Percentiles rank a stretch among this genome's conserved stretches.
Evolutionary conservation across 2,329 filamentous ascomycete species (phyloP).

Genomic region (Botryotinia calthae): DNA sequence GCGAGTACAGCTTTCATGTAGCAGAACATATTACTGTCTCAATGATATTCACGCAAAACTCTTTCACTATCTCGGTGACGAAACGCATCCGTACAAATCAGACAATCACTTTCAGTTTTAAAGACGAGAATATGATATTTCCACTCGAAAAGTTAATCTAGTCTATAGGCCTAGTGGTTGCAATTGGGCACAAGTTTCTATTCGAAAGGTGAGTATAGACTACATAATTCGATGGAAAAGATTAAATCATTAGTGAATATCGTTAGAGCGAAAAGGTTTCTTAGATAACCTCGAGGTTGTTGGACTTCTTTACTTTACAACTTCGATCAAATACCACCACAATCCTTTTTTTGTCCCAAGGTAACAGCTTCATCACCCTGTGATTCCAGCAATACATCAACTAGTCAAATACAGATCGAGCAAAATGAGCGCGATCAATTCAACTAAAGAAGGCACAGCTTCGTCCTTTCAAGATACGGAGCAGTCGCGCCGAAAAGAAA

Average conservation of each 20-base stretch:
- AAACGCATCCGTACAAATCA: background rate
- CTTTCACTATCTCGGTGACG: background rate
- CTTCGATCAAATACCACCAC: background rate
- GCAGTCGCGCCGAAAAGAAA: background rate
- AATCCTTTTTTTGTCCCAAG: background rate
- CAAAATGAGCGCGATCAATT: background rate
- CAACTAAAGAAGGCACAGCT: background rate
- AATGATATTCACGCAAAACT: background rate
- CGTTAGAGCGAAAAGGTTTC: background rate
- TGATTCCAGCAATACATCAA: background rate
- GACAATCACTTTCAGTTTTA: background rate
- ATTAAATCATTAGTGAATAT: background rate
- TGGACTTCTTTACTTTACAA: background rate
- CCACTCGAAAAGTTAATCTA: background rate
- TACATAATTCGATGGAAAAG: too few relatives aligned
- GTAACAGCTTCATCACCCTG: too few relatives aligned
- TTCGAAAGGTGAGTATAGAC: background rate
- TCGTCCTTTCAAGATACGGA: accelerated
- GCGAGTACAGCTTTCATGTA: background rate
- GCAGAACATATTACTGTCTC: accelerated
- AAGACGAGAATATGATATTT: too few relatives aligned
- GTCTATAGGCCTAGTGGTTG: too few relatives aligned
- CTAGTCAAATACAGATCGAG: background rate
- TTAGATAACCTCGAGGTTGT: too few relatives aligned
- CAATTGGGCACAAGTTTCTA: background rate